These are phyloP conservation scores for Atkinsonella hypoxylon DNA, from an alignment of 2,329 filamentous ascomycete species.

Conservation along the genomic window DNA sequence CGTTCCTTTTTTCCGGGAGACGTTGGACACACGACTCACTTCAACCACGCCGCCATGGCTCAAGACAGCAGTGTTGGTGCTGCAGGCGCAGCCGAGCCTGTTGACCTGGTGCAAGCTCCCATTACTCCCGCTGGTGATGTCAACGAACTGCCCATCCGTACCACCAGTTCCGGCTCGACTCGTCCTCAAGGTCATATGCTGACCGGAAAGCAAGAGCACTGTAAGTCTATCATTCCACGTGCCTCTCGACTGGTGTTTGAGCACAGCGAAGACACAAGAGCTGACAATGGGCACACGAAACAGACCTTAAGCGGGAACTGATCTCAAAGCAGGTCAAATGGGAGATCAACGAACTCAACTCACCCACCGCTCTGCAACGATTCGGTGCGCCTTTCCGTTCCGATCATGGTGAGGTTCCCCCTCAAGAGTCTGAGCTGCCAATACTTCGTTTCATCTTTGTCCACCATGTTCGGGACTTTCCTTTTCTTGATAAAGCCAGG, in stretches of 20 bases:
- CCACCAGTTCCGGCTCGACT: constrained; percentile 16
- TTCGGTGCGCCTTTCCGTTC: constrained; percentile 95
- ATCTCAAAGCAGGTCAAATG: constrained; percentile 78
- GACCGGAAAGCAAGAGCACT: constrained; percentile 97
- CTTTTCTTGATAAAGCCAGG: constrained; percentile 88
- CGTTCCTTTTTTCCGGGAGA: neutral
- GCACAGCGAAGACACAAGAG: neutral
- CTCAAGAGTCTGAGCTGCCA: constrained; percentile 85
- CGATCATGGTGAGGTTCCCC: constrained; percentile 82
- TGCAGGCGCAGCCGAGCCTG: neutral
- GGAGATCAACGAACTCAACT: constrained; percentile 89
- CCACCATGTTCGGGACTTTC: constrained; percentile 94
- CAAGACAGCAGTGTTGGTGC: constrained; percentile 1
- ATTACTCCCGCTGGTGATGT: constrained; percentile 6
- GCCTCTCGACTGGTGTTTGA: neutral
- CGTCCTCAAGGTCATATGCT: constrained; percentile 39
- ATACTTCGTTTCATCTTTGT: constrained; percentile 96
- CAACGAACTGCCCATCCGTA: constrained; percentile 19
- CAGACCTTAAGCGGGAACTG: constrained; percentile 92
- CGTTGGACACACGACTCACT: neutral
- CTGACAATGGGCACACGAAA: constrained; percentile 11
- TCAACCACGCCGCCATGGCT: constrained; percentile 1
- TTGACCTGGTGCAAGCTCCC: neutral
- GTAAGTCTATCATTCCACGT: constrained; percentile 35
- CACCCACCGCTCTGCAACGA: constrained; percentile 82